Evolutionary conservation across 176 grass and related monocot species (phyloP).

Genomic region (Bromus sterilis): DNA sequence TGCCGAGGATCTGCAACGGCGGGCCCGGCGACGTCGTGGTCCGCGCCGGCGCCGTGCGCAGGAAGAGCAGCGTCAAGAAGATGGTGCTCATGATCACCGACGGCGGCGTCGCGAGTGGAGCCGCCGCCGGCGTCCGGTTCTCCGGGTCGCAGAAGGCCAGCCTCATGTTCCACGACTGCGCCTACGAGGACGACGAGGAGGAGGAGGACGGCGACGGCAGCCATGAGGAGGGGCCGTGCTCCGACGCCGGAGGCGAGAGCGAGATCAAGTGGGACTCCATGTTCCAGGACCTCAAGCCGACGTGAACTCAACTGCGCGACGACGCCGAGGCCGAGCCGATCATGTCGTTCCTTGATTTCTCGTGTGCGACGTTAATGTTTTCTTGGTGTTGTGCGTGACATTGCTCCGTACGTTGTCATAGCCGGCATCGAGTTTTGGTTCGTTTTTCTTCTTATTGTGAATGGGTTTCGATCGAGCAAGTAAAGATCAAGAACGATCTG

Average conservation of each 20-base stretch:
- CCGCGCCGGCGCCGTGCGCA: slow-evolving; percentile 28
- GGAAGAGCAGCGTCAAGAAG: slow-evolving; percentile 37
- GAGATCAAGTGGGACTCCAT: slow-evolving; percentile 62
- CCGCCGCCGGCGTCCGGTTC: neutral
- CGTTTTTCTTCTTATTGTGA: too few relatives aligned
- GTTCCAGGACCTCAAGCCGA: slow-evolving; percentile 60
- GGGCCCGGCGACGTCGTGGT: slow-evolving; percentile 6
- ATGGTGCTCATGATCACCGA: slow-evolving; percentile 65
- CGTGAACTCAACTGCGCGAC: slow-evolving; percentile 5
- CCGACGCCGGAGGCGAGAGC: neutral
- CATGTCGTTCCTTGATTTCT: neutral
- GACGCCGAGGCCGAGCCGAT: too few relatives aligned
- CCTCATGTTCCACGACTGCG: slow-evolving; percentile 38
- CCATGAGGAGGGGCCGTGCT: neutral
- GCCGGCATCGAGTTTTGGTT: too few relatives aligned
- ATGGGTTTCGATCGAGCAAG: neutral
- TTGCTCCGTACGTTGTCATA: too few relatives aligned
- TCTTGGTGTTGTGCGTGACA: too few relatives aligned
- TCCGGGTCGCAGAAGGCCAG: slow-evolving; percentile 38
- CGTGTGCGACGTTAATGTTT: neutral
- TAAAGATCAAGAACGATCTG: neutral
- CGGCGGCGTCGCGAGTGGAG: neutral
- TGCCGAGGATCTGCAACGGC: slow-evolving; percentile 41
- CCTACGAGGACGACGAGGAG: neutral
- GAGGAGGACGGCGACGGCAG: neutral